phyloP scores from a whole-genome alignment of 805 yeast species.

The Pichia membranifaciens region DNA sequence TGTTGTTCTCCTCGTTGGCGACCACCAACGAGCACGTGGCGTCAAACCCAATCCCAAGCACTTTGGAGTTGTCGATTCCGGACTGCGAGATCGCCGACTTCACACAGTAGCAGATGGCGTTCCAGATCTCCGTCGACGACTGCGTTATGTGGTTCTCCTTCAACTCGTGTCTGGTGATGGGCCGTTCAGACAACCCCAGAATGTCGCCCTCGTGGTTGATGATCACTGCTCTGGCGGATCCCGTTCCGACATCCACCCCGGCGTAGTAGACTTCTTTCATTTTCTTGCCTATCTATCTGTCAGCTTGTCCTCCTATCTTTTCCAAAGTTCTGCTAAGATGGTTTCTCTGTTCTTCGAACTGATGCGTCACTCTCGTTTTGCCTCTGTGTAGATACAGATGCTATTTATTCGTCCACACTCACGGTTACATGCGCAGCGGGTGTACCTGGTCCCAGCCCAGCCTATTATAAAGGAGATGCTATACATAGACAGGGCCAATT shows the following conservation, averaged over 20 bases:
- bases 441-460: no score
- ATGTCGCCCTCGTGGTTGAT: constrained; percentile 82
- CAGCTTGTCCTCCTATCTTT: no score
- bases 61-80: constrained; percentile 58
- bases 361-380: no score
- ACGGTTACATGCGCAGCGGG: no score
- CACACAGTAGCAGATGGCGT: constrained; percentile 76
- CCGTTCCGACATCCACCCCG: constrained; percentile 73
- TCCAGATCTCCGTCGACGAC: constrained; percentile 88
- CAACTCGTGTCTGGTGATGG: constrained; percentile 70
- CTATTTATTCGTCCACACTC: no score
- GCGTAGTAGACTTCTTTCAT: constrained; percentile 26
- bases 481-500: no score
- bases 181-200: constrained; percentile 69
- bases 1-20: constrained; percentile 54
- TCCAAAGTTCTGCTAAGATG: no score
- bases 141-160: constrained; percentile 76
- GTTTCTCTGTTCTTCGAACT: no score
- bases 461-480: no score
- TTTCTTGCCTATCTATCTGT: no score
- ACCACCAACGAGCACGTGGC: constrained; percentile 96
- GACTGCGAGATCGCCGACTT: constrained; percentile 68
- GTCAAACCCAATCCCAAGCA: constrained; percentile 90
- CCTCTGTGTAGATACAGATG: no score
- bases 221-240: constrained; percentile 91